Base-by-base conservation (phyloP, 2,329 filamentous ascomycete species). In the Verruconis gallopava region DNA sequence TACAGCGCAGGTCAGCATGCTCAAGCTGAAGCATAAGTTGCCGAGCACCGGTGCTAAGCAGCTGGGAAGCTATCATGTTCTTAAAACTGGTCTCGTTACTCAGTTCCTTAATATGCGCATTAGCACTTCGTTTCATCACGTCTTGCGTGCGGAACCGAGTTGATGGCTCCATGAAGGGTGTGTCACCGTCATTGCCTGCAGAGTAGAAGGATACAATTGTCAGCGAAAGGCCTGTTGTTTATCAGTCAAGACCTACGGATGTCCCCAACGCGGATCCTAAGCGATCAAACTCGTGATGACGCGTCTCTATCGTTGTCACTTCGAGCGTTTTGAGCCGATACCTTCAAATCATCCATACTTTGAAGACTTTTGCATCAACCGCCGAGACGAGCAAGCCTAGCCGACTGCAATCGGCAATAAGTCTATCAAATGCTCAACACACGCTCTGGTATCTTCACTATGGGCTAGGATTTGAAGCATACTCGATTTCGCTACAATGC, bases 31-130 rank as follows among this genome's bases (percentile, higher is more conserved):
- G 36, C 36, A 38, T 9, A 11, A 9, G 36, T 38, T 19, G 19
- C 21, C 36, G 6, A 11, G 36, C 36, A 38, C 11, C 6, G 36
- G 36, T 19, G 36, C 21, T 9, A n/a, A 38, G 12, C 9, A 38
- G 12, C 9, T 17, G 5, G 11, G 12, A 9, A 9, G 18, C 36
- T 21, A 15, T 38, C 36, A 14, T 19, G 9, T 38, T 38, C 19
- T 38, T 18, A 19, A 38, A 38, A 19, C 18, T 38, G 12, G 36
- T 18, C 15, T 38, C 21, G 36, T 38, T 38, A 11, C 15, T 38
- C 12, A 18, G 36, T 6, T 14, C 36, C 6, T 17, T 21, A 11
- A 11, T 15, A 21, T 13, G 15, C 9, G 12, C 15, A 9, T 14
- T 9, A 11, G 9, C 12, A 11, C 15, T 38, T 11, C 9, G 12